phyloP scores from a whole-genome alignment of 371 early-diverging fungal species.

The Dichotomocladium elegans region DNA sequence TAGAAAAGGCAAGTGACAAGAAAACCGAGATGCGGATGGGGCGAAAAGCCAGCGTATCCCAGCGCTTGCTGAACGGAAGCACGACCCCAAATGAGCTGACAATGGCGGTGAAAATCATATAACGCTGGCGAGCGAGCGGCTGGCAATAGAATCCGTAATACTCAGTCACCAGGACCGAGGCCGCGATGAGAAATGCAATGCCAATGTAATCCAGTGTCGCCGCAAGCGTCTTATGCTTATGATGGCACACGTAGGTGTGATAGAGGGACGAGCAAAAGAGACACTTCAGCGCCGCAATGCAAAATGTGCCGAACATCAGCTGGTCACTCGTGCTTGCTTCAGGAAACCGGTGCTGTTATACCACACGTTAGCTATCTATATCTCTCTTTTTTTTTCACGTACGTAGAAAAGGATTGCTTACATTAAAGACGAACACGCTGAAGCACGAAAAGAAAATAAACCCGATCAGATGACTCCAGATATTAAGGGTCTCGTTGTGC shows the following conservation, averaged over 20 bases:
- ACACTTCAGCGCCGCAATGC: conserved; percentile 62
- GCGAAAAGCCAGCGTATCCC: conserved; percentile 47
- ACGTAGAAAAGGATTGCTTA: conserved; percentile 6
- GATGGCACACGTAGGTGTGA: conserved; percentile 66
- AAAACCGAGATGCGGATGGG: conserved; percentile 63
- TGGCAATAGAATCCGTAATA: conserved; percentile 68
- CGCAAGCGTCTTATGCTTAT: conserved; percentile 52
- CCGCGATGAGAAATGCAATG: conserved; percentile 65
- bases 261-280: conserved; percentile 67
- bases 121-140: conserved; percentile 35
- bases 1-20: conserved; percentile 58
- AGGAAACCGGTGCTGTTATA: conserved; percentile 41
- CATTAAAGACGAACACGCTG: conserved; percentile 50
- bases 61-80: conserved; percentile 54
- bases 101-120: conserved; percentile 53
- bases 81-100: conserved; percentile 57
- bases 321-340: conserved; percentile 50
- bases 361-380: not conserved
- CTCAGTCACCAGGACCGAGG: conserved; percentile 54
- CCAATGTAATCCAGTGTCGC: conserved; percentile 71
- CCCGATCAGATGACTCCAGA: conserved; percentile 69
- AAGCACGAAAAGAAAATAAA: conserved; percentile 53
- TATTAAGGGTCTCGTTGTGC: conserved; percentile 74
- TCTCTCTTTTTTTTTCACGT: not conserved
- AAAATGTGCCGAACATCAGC: conserved; percentile 57